Conservation (phyloP, 768 basidiomycete genomes). For the Tylopilus subfusipes region DNA sequence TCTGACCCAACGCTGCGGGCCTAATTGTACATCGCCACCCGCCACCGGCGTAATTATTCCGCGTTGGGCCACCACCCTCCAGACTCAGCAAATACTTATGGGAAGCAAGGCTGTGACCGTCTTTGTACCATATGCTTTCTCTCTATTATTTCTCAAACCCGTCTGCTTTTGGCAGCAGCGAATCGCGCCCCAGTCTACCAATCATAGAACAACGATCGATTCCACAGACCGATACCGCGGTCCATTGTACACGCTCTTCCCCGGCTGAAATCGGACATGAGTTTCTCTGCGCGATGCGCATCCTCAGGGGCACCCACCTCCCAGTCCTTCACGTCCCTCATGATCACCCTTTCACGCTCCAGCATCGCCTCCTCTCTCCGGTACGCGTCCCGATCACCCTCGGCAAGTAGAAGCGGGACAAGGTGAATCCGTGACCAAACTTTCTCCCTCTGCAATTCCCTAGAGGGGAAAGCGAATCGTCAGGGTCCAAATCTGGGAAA, state of each 20-base stretch:
- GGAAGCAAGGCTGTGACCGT: slow-evolving; percentile 21
- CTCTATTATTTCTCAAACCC: neutral
- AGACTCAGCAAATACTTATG: slow-evolving; percentile 1
- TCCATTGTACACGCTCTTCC: slow-evolving; percentile 84
- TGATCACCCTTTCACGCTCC: slow-evolving; percentile 81
- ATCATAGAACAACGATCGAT: slow-evolving; percentile 58
- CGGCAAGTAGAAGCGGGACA: slow-evolving; percentile 87
- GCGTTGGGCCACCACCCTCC: neutral
- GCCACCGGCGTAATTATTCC: slow-evolving; percentile 30
- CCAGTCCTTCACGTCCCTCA: slow-evolving; percentile 93
- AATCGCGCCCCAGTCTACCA: slow-evolving; percentile 13
- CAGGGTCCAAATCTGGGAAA: slow-evolving; percentile 42
- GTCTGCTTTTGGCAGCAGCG: slow-evolving; percentile 9
- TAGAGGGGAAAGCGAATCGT: slow-evolving; percentile 39
- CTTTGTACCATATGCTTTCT: slow-evolving; percentile 12
- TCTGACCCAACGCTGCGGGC: slow-evolving; percentile 10
- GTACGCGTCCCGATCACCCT: slow-evolving; percentile 89
- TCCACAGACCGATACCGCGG: slow-evolving; percentile 60
- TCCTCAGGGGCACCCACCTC: slow-evolving; percentile 61
- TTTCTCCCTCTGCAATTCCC: slow-evolving; percentile 91
- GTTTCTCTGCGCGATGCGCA: slow-evolving; percentile 19
- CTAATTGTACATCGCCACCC: slow-evolving; percentile 34
- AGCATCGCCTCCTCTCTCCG: slow-evolving; percentile 74
- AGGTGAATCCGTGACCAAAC: slow-evolving; percentile 95
- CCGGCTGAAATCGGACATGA: slow-evolving; percentile 49